Evolutionary conservation across 2,329 filamentous ascomycete genomes (phyloP), one percentile per base, ranked within the genome.

Genomic region (Clarireedia hainanense): DNA sequence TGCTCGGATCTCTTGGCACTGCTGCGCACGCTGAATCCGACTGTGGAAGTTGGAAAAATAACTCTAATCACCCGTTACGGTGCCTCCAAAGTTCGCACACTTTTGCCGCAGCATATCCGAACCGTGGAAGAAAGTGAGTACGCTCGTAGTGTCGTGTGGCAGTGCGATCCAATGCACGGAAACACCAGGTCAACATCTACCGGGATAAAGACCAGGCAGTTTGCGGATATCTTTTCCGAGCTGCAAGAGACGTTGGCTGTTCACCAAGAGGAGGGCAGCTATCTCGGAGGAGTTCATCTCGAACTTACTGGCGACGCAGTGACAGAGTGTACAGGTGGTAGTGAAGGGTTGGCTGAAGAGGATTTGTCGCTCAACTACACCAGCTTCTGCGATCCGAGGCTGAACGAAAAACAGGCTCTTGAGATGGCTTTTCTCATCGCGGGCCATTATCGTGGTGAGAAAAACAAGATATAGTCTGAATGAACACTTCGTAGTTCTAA

Each of bases 81-180:
- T 58, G 88, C 89, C 15, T 75, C 76, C 43, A 88, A 88, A 63
- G 89, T 99, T 43, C 76, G 82, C 50, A 73, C 80, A 5, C 81
- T 95, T 60, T 80, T 99, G 0, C 89, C 91, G 0, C 78, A 75
- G 7, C 94, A 97, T 72, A 97, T 99, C 69, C 83, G 87, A 63
- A 90, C 89, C 39, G 92, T 99, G 26, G 87, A 94, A 70, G 79
- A 79, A 64, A 91, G 88, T 56, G 90, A 85, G 72, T 84, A 83
- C 71, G 71, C 71, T 47, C 71, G 76, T 50, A 74, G 72, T 23
- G 90, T 95, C 4, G 89, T 96, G 64, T 97, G 92, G 92, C 94
- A 97, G 74, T 97, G 92, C 74, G 94, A 99, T 73, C 94, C 94
- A 23, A 99, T 99, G 94, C 94, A 99, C 73, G 94, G 94, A 60